phyloP scores from a whole-genome alignment of 192 early-diverging fungal genomes.

The Thamnidium elegans region DNA sequence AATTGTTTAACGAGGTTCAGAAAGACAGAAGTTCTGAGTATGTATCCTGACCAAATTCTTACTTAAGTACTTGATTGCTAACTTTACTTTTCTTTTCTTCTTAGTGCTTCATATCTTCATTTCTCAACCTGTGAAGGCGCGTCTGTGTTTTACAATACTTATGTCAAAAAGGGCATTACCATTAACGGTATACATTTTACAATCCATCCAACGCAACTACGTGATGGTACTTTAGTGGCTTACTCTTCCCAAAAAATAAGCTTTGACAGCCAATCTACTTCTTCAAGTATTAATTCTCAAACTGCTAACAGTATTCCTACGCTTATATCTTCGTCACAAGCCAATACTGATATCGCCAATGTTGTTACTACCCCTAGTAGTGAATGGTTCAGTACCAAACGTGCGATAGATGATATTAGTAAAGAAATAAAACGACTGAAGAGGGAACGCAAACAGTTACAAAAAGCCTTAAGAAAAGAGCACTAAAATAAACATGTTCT shows the following conservation, averaged over 20 bases:
- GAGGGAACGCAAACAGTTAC: not conserved
- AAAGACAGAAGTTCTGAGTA: constrained; percentile 1
- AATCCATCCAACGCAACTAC: not conserved
- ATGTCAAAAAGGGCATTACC: constrained; percentile 6
- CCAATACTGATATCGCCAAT: not conserved
- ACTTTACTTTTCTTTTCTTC: constrained; percentile 9
- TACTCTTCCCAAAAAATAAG: constrained; percentile 6
- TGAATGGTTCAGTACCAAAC: constrained; percentile 4
- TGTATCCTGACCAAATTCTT: constrained; percentile 10
- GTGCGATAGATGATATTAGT: constrained; percentile 3
- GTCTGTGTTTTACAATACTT: constrained; percentile 5
- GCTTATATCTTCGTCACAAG: constrained; percentile 2
- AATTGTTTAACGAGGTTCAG: not conserved
- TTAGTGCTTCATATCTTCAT: constrained; percentile 11
- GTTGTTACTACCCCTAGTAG: not conserved
- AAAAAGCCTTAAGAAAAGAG: constrained; percentile 8
- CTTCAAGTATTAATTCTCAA: constrained; percentile 3
- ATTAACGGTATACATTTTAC: not conserved
- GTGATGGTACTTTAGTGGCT: constrained; percentile 3
- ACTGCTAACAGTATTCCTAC: not conserved
- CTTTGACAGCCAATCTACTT: not conserved
- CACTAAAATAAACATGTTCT: constrained; percentile 6
- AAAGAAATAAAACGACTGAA: constrained; percentile 8
- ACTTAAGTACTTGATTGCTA: constrained; percentile 8
- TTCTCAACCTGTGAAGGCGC: constrained; percentile 2